These are phyloP conservation scores for Dothistroma pini DNA, from an alignment of 2,329 filamentous ascomycete species.

Conservation along the genomic window DNA sequence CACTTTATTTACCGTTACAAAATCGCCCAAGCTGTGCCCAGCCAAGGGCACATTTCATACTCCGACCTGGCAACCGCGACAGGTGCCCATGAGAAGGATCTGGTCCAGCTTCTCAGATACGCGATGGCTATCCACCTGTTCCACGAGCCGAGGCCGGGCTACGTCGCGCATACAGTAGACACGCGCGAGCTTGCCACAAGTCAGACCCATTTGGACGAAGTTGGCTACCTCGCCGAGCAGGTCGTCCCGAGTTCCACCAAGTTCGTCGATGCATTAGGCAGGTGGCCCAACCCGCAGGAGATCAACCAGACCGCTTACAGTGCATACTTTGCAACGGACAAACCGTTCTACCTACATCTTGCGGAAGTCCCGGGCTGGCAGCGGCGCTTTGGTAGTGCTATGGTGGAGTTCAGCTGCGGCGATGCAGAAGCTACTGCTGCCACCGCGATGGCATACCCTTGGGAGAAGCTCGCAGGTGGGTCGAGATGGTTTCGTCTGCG, in stretches of 20 bases:
- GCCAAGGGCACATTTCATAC: not conserved
- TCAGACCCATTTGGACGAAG: not conserved
- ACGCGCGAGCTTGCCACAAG: conserved; percentile 1
- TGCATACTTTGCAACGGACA: no score
- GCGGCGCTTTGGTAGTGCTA: no score
- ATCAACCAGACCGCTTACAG: no score
- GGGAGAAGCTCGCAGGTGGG: no score
- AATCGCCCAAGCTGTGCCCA: not conserved
- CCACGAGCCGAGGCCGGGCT: not conserved
- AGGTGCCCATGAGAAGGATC: not conserved
- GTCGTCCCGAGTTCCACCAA: conserved; percentile 11
- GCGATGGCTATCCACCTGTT: conserved; percentile 11
- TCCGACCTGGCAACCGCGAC: not conserved
- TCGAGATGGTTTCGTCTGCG: no score
- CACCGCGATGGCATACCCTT: no score
- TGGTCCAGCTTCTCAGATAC: conserved; percentile 5
- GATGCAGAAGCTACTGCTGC: no score
- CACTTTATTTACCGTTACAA: not conserved
- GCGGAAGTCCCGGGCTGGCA: no score
- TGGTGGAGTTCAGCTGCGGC: no score
- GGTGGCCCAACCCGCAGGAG: no score
- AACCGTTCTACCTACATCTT: no score
- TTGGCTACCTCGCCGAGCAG: conserved; percentile 14
- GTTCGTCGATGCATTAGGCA: no score
- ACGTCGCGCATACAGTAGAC: conserved; percentile 6